Evolutionary conservation across 108 stramenopile species (phyloP).

Genomic region (Skeletonema menzelii): DNA sequence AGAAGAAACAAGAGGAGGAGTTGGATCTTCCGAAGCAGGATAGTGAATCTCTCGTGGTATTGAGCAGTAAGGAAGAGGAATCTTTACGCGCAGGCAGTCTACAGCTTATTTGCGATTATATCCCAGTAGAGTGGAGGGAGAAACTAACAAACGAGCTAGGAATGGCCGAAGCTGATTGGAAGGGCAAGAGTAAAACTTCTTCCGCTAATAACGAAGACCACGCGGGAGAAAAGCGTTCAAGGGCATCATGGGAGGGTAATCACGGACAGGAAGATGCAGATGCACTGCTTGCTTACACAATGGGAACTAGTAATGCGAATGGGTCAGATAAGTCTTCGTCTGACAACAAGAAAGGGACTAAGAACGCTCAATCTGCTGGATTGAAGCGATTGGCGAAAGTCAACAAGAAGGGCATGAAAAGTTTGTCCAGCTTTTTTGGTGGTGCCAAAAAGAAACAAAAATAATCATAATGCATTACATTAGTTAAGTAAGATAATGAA

Average conservation of each 20-base stretch:
- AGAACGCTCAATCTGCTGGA: constrained; percentile 47
- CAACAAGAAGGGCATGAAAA: constrained; percentile 79
- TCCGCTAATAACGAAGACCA: neutral
- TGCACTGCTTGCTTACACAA: constrained; percentile 34
- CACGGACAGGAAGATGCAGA: constrained; percentile 53
- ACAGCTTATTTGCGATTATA: constrained; percentile 70
- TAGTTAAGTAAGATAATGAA: neutral
- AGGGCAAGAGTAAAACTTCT: constrained; percentile 24
- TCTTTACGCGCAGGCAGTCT: constrained; percentile 8
- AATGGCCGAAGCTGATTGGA: constrained; percentile 36
- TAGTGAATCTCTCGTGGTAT: neutral
- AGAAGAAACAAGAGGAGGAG: constrained; percentile 5
- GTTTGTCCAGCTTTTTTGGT: constrained; percentile 67
- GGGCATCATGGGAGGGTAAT: constrained; percentile 38
- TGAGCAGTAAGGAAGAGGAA: constrained; percentile 32
- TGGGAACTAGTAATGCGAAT: constrained; percentile 11
- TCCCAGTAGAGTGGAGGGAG: constrained; percentile 49
- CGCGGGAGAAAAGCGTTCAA: constrained; percentile 20
- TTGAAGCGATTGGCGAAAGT: constrained; percentile 72
- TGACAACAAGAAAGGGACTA: constrained; percentile 22
- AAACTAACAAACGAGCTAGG: constrained; percentile 42
- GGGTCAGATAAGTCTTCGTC: constrained; percentile 6
- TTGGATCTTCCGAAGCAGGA: neutral
- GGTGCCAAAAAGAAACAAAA: constrained; percentile 26
- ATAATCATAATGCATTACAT: neutral